These are phyloP conservation scores for Cladophialophora chaetospira DNA, from an alignment of 2,329 filamentous ascomycete genomes.

Conservation along the genomic window DNA sequence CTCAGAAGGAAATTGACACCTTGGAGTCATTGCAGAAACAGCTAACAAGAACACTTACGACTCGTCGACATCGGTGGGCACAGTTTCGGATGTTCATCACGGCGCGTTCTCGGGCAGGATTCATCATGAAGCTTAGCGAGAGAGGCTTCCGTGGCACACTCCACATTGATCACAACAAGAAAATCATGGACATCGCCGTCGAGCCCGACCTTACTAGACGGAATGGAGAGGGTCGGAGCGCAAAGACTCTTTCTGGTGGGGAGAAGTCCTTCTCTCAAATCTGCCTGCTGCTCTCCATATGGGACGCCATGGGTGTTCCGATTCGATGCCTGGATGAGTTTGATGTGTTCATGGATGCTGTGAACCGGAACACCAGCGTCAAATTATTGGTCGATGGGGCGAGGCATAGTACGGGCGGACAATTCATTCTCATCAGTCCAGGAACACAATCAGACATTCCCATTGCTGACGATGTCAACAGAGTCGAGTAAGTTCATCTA, in stretches of 20 bases:
- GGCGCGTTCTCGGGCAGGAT: constrained; percentile 79
- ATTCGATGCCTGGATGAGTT: constrained; percentile 96
- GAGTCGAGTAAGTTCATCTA: constrained; percentile 44
- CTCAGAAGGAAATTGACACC: constrained; percentile 42
- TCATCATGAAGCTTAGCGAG: constrained; percentile 85
- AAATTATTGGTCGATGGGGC: constrained; percentile 92
- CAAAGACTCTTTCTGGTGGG: constrained; percentile 90
- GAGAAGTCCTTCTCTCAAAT: constrained; percentile 98
- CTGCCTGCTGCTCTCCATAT: constrained; percentile 86
- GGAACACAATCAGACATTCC: constrained; percentile 68
- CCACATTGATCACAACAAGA: constrained; percentile 72
- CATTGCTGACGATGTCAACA: constrained; percentile 47
- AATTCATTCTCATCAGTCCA: constrained; percentile 95
- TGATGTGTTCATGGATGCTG: constrained; percentile 98
- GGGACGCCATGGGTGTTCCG: constrained; percentile 97
- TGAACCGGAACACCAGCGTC: constrained; percentile 91
- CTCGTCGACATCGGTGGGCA: constrained; percentile 75
- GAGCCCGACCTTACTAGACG: constrained; percentile 70
- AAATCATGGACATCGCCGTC: constrained; percentile 75
- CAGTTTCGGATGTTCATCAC: constrained; percentile 84
- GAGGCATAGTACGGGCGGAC: constrained; percentile 79
- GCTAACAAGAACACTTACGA: constrained; percentile 62
- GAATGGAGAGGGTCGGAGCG: constrained; percentile 72
- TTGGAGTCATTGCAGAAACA: constrained; percentile 46
- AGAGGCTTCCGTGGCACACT: constrained; percentile 84